Evolutionary conservation across 768 basidiomycete species (phyloP), one percentile per base, ranked within the genome.

Genomic region (Lactifluus volemus): DNA sequence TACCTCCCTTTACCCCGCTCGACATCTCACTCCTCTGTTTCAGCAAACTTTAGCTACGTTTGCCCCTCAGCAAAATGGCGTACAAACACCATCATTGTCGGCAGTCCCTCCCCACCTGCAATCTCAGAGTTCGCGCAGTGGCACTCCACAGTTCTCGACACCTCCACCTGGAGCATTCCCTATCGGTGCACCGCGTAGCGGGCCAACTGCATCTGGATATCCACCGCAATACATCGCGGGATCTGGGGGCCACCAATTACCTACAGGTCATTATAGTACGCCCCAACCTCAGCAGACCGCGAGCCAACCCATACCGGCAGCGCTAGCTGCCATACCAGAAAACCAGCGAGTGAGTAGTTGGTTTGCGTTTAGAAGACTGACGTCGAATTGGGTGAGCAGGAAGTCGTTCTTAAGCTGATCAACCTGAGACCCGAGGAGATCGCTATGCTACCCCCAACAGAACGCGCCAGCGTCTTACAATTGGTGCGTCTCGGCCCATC

Each of bases 341-440:
- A 85, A 85, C 6, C 86, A 87, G 67, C 87, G 84, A 77, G 85
- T 83, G 58, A 42, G 70, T 44, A 54, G 29, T 36, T 53, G 55
- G 50, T 30, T 17, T 4, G 61, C 58, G 45, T 53, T 49, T 48
- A 34, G 30, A 34, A 14, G 11, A 17, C 17, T 34, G 5, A 34
- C 60, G 68, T 7, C 58, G 59, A 54, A 67, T 58, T 51, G 58
- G 69, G 7, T 53, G 38, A 60, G 12, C 61, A 86, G 86, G 81
- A 81, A 42, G 82, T 92, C 73, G 84, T 95, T 41, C 79, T 89
- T 74, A 85, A 85, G 55, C 86, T 95, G 3, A 68, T 94, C 58
- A 76, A 81, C 39, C 88, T 98, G 85, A 88, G 89, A 1, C 83
- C 85, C 2, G 92, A 91, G 42, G 90, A 97, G 70, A 85, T 97